Conservation (phyloP, 2,329 filamentous ascomycete species). For the Botrytis deweyae region DNA sequence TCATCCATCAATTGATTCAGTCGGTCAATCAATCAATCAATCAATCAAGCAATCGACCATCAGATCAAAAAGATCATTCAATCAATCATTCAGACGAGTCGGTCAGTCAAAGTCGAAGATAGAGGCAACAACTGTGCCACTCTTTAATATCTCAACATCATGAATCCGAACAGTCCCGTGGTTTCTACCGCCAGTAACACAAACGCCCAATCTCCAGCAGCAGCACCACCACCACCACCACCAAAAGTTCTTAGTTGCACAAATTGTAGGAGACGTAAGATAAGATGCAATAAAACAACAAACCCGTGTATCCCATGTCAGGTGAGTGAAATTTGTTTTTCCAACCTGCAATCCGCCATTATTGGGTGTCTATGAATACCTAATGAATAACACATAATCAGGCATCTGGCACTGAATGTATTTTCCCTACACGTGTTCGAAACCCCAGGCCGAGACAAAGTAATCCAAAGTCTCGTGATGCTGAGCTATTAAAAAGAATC, state of each 20-base stretch:
- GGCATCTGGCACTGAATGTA: slow-evolving; percentile 16
- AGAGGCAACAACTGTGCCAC: background rate
- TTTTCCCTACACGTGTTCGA: slow-evolving; percentile 21
- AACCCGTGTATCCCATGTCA: slow-evolving; percentile 22
- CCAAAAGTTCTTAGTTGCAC: slow-evolving; percentile 22
- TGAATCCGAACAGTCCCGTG: background rate
- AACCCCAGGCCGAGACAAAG: slow-evolving; percentile 8
- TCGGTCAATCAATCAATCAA: background rate
- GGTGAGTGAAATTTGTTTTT: slow-evolving; percentile 1
- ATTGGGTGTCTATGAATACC: no score
- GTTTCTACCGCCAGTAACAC: background rate
- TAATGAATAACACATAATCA: background rate
- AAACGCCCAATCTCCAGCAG: background rate
- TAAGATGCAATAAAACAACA: slow-evolving; percentile 22
- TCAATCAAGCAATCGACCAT: background rate
- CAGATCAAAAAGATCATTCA: background rate
- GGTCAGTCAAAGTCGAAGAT: background rate
- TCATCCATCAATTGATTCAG: background rate
- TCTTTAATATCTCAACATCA: background rate
- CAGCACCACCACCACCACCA: background rate
- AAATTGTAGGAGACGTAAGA: slow-evolving; percentile 22
- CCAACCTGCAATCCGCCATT: background rate
- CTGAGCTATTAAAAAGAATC: slow-evolving; percentile 23
- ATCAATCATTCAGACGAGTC: background rate
- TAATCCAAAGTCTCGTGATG: slow-evolving; percentile 20